phyloP scores from a whole-genome alignment of 441 rosid genomes.

The Jatropha podagrica region DNA sequence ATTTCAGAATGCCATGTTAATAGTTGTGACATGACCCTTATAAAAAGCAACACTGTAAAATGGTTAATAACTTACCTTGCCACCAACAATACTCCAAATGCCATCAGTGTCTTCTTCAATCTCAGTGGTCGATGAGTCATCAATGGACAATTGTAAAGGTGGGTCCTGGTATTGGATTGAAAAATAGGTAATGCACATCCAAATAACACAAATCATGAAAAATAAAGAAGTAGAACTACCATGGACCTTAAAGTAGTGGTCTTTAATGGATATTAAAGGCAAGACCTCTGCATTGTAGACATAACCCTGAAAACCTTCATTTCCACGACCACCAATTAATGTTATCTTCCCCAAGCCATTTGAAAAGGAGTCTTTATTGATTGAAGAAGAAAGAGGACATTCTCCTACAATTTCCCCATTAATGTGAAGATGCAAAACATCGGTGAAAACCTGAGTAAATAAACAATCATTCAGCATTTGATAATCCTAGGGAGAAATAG shows the following conservation, averaged over 20 bases:
- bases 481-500: not conserved
- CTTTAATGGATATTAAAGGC: conserved; percentile 41
- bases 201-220: conserved; percentile 6
- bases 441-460: conserved; percentile 40
- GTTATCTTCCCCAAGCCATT: conserved; percentile 37
- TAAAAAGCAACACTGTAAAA: not conserved
- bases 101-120: conserved; percentile 62
- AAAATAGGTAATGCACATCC: conserved; percentile 6
- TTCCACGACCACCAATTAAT: conserved; percentile 37
- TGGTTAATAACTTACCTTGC: conserved; percentile 49
- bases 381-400: conserved; percentile 36
- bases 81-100: conserved; percentile 72
- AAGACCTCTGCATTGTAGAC: conserved; percentile 46
- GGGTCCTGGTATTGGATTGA: conserved; percentile 47
- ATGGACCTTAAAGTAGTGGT: conserved; percentile 50
- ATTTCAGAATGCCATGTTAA: not conserved
- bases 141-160: conserved; percentile 56
- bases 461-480: not conserved
- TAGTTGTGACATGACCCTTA: not conserved
- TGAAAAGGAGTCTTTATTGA: conserved; percentile 27
- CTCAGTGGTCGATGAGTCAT: conserved; percentile 52
- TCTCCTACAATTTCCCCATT: conserved; percentile 55
- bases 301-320: conserved; percentile 50
- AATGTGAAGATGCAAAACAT: conserved; percentile 49
- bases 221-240: conserved; percentile 15